Percentiles rank a stretch among this genome's conserved stretches.
Evolutionary conservation across 495 filamentous ascomycete species (phyloP).

Genomic region (Penicillium steckii): DNA sequence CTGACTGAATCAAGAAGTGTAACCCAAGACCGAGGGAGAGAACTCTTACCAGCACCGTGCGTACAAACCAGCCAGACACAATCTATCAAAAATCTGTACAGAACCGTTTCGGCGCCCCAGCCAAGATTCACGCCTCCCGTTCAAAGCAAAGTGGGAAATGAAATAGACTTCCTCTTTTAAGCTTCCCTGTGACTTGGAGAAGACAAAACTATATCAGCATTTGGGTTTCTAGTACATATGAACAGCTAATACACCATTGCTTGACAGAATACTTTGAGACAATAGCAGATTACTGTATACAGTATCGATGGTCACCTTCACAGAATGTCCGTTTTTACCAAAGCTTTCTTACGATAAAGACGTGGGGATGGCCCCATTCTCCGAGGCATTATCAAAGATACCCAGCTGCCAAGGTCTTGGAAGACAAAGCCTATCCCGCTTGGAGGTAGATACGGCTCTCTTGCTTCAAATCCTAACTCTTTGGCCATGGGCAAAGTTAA

Average conservation of each 20-base stretch:
- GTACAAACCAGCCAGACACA: no score
- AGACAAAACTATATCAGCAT: no score
- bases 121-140: not conserved
- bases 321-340: not conserved
- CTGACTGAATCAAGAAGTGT: not conserved
- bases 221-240: no score
- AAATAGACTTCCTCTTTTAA: no score
- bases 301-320: not conserved
- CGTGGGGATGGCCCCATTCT: not conserved
- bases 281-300: slow-evolving; percentile 2
- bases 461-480: no score
- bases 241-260: no score
- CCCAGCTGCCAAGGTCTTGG: slow-evolving; percentile 15
- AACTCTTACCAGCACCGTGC: not conserved
- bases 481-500: no score
- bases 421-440: slow-evolving; percentile 5
- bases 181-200: no score
- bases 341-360: slow-evolving; percentile 10
- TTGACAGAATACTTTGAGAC: no score
- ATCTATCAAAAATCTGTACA: no score
- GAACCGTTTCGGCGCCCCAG: no score
- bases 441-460: slow-evolving; percentile 1
- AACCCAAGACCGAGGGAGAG: not conserved
- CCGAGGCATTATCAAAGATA: slow-evolving; percentile 1
- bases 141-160: not conserved